These are phyloP conservation scores for Trapa incisa DNA, from an alignment of 345 rosid species.

Conservation along the genomic window DNA sequence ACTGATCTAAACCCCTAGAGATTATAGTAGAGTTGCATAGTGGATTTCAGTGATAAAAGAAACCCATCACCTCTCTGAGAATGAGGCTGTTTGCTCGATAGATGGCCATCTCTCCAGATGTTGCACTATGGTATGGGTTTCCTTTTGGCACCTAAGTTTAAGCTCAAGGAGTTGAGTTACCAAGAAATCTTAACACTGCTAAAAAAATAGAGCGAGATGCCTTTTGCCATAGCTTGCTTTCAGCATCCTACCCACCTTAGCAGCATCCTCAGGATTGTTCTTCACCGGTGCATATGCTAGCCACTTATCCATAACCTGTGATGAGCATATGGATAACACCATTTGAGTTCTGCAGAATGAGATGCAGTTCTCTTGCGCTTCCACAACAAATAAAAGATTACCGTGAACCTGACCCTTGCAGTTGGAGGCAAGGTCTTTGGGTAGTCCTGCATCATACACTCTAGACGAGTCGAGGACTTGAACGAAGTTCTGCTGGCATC, in stretches of 20 bases:
- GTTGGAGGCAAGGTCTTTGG: conserved; percentile 85
- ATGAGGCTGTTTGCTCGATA: conserved; percentile 67
- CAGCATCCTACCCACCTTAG: conserved; percentile 41
- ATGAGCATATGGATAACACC: neutral
- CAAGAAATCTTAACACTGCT: neutral
- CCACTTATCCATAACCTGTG: conserved; percentile 77
- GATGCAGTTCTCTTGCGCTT: neutral
- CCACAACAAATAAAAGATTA: conserved; percentile 18
- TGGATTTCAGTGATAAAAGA: neutral
- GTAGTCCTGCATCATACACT: conserved; percentile 99
- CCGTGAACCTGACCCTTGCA: conserved; percentile 86
- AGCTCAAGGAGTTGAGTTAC: conserved; percentile 1
- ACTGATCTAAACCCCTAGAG: too few relatives aligned
- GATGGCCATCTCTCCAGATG: conserved; percentile 93
- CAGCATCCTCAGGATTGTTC: conserved; percentile 90
- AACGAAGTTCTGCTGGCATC: conserved; percentile 81
- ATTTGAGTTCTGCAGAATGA: neutral
- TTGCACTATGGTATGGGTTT: conserved; percentile 89
- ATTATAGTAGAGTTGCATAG: neutral
- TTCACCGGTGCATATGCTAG: conserved; percentile 90
- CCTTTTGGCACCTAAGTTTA: conserved; percentile 76
- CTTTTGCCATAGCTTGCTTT: conserved; percentile 1
- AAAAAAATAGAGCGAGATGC: neutral
- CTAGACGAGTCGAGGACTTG: conserved; percentile 84
- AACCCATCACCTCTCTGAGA: conserved; percentile 41